Base-by-base conservation (phyloP, 2,329 filamentous ascomycete genomes). In the Eutypella sp. region DNA sequence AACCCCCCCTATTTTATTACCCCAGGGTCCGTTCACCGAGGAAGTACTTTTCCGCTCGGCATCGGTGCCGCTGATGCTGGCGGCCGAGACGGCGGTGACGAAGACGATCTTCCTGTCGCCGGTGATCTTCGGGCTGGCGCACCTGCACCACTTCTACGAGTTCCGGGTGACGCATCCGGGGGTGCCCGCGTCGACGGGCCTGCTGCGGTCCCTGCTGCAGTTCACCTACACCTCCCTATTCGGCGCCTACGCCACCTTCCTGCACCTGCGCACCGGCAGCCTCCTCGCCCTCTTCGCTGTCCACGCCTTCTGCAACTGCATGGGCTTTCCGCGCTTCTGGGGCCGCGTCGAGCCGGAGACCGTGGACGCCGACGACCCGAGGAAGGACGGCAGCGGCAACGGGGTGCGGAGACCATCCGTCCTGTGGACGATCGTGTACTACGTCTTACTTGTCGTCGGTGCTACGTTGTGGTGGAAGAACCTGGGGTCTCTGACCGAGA, bases 71-170 rank as follows among this genome's bases (percentile, higher is more conserved):
- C 75, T 96, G 10, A 84, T 96, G 60, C 71, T 96, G 24, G 72
- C 90, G 41, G 83, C 89, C 18, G 77, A 76, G 38, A 71, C 81
- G 42, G 74, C 76, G 37, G 59, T 74, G 23, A 53, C 60, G 3
- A 71, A 71, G 34, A 89, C 88, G 53, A 79, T 95, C 59, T 89
- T 95, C 68, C 70, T 89, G 10, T 88, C 89, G 1, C 92, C 92
- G 6, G 71, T 96, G 10, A 85, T 96, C 64, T 97, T 97, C 62
- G 92, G 92, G 42, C 82, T 96, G 38, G 91, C 93, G 7, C 93
- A 99, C 68, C 68, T 95, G 40, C 92, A 99, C 68, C 93, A 99
- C 69, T 89, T 95, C 65, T 95, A 96, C 71, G 93, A 97, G 69
- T 96, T 95, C 67, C 79, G 86, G 46, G 74, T 95, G 47, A 88